Percentiles rank a stretch among this genome's conserved stretches.
These are phyloP conservation scores for Penicillium sclerotiorum DNA, from an alignment of 2,329 filamentous ascomycete genomes.

Conservation along the genomic window DNA sequence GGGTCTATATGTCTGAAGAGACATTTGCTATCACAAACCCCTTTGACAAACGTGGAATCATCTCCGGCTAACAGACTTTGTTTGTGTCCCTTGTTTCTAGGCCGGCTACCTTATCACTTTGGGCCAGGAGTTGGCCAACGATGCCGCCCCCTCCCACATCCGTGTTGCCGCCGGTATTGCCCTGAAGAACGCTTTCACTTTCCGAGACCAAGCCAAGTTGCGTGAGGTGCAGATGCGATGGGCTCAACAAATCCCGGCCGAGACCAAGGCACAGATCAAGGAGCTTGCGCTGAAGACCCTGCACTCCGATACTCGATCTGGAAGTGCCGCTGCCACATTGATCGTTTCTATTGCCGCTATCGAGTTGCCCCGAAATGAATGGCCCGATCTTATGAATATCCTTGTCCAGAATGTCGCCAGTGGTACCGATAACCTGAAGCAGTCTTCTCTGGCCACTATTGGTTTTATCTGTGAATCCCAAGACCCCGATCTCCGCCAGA, in stretches of 20 bases:
- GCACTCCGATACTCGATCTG: constrained; percentile 78
- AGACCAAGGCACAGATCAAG: constrained; percentile 87
- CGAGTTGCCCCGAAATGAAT: constrained; percentile 90
- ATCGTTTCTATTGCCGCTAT: constrained; percentile 93
- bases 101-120: constrained; percentile 90
- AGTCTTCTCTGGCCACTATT: constrained; percentile 92
- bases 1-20: not conserved
- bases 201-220: constrained; percentile 84
- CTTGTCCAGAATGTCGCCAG: constrained; percentile 92
- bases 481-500: constrained; percentile 79
- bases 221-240: constrained; percentile 92
- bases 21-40: too few relatives aligned
- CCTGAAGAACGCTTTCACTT: constrained; percentile 96
- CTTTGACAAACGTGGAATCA: not conserved
- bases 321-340: constrained; percentile 89
- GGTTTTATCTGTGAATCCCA: constrained; percentile 98
- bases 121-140: constrained; percentile 91
- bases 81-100: constrained; percentile 52
- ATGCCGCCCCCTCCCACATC: constrained; percentile 77
- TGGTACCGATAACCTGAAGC: constrained; percentile 85
- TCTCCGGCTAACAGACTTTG: constrained; percentile 3
- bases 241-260: constrained; percentile 77
- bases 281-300: constrained; percentile 86
- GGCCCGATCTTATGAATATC: constrained; percentile 84
- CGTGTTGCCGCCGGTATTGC: constrained; percentile 94